A percentile compares a stretch with the other conserved stretches of the same genome.
phyloP scores from a whole-genome alignment of 1,139 yeast species.

The Debaryomyces psychrophilus region DNA sequence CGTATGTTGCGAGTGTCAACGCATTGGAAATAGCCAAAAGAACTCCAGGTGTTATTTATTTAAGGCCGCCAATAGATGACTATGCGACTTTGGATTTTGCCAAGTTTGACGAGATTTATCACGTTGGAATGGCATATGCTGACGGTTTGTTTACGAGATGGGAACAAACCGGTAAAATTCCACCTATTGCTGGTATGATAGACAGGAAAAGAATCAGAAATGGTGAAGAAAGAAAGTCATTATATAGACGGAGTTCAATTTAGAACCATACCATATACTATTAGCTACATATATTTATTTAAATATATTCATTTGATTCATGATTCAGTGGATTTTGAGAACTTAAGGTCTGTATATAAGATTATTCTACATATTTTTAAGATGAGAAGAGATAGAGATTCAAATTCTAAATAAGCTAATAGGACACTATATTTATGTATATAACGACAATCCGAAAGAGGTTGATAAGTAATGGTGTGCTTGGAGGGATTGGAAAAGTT shows the following conservation, averaged over 20 bases:
- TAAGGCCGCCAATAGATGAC: conserved; percentile 91
- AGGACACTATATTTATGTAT: conserved; percentile 4
- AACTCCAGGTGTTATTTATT: conserved; percentile 84
- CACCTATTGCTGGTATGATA: conserved; percentile 61
- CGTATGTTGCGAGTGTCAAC: conserved; percentile 93
- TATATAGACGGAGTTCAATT: conserved; percentile 67
- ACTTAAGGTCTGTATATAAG: conserved; percentile 7
- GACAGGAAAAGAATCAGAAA: conserved; percentile 22
- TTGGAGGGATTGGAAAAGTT: background rate
- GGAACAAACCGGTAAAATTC: conserved; percentile 56
- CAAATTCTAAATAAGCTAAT: background rate
- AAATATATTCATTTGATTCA: background rate
- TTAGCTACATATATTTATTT: background rate
- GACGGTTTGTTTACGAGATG: conserved; percentile 57
- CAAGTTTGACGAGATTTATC: conserved; percentile 85
- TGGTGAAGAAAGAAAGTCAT: conserved; percentile 22
- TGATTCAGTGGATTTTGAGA: background rate
- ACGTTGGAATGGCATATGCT: conserved; percentile 80
- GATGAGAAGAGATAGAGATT: conserved; percentile 3
- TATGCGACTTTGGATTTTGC: conserved; percentile 92
- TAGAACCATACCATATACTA: conserved; percentile 20
- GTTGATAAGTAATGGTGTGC: background rate
- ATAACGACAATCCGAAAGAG: background rate
- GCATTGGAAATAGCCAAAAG: conserved; percentile 86
- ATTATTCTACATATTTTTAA: background rate